Evolutionary conservation across 75 land plant species (phyloP).

Genomic region (Pinus tabuliformis): DNA sequence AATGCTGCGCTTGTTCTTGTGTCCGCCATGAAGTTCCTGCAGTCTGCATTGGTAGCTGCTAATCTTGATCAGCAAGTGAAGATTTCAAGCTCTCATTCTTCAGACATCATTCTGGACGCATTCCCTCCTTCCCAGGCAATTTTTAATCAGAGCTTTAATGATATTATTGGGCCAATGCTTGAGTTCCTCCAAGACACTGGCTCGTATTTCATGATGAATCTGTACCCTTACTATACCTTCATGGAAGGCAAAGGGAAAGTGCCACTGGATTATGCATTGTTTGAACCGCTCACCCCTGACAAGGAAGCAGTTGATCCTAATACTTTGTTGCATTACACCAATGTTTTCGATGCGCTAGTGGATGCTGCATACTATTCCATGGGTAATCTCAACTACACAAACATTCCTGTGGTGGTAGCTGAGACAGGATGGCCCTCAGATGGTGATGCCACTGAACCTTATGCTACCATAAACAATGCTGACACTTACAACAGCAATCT

Average conservation of each 20-base stretch:
- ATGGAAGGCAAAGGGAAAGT: slow-evolving; percentile 40
- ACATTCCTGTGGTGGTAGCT: slow-evolving; percentile 54
- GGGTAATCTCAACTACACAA: slow-evolving; percentile 45
- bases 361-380: slow-evolving; percentile 74
- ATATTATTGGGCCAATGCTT: slow-evolving; percentile 54
- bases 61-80: slow-evolving; percentile 56
- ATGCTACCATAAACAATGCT: slow-evolving; percentile 55
- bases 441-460: slow-evolving; percentile 60
- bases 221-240: slow-evolving; percentile 66
- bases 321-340: slow-evolving; percentile 54
- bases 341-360: slow-evolving; percentile 74
- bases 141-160: slow-evolving; percentile 57
- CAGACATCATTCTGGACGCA: slow-evolving; percentile 36
- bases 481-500: slow-evolving; percentile 55
- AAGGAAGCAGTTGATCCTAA: slow-evolving; percentile 61
- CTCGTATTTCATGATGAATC: slow-evolving; percentile 73
- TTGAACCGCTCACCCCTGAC: slow-evolving; percentile 40
- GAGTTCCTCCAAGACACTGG: slow-evolving; percentile 62
- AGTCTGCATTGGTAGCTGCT: slow-evolving; percentile 60
- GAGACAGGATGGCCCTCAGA: slow-evolving; percentile 83
- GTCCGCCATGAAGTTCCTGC: slow-evolving; percentile 58
- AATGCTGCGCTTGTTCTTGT: slow-evolving; percentile 44
- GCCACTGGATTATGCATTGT: slow-evolving; percentile 70
- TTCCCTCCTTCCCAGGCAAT: slow-evolving; percentile 71
- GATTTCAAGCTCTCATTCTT: slow-evolving; percentile 53